phyloP scores from a whole-genome alignment of 163 green algal genomes.

The Scenedesmus sp. region DNA sequence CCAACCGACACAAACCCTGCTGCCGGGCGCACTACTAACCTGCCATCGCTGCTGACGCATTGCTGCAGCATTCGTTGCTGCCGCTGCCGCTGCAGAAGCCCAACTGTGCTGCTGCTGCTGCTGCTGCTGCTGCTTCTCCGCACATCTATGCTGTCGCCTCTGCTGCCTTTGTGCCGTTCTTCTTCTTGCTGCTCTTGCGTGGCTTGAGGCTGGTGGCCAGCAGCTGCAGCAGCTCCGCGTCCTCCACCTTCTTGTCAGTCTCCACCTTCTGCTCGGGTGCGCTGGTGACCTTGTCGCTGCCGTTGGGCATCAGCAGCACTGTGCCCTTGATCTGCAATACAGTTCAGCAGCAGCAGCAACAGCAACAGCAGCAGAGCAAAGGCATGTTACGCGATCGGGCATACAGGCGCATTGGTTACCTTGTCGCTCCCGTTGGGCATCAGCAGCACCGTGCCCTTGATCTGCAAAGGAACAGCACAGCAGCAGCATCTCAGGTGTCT shows the following conservation, averaged over 20 bases:
- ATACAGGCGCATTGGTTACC: constrained; percentile 75
- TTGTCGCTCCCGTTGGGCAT: constrained; percentile 95
- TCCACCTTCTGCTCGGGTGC: constrained; percentile 78
- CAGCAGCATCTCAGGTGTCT: no score
- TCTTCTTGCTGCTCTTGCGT: constrained; percentile 53
- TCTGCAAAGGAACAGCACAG: constrained; percentile 65
- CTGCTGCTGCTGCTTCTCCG: no score
- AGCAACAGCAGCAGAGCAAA: not conserved
- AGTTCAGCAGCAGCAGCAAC: not conserved
- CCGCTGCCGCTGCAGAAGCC: not conserved
- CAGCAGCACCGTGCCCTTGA: constrained; percentile 98
- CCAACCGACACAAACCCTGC: not conserved
- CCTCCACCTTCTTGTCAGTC: constrained; percentile 88
- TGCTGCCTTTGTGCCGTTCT: constrained; percentile 18
- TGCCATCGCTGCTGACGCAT: not conserved
- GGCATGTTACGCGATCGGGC: not conserved
- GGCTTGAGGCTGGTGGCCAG: constrained; percentile 66
- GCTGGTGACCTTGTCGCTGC: constrained; percentile 87
- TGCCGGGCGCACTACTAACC: not conserved
- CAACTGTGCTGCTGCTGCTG: no score
- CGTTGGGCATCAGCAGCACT: constrained; percentile 97
- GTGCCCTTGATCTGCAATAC: constrained; percentile 96
- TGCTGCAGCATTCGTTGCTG: not conserved
- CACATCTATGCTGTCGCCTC: constrained; percentile 22
- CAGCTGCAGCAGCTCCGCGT: constrained; percentile 89